phyloP scores from a whole-genome alignment of 148 eudicot genomes.

The Dianthus caryophyllus region DNA sequence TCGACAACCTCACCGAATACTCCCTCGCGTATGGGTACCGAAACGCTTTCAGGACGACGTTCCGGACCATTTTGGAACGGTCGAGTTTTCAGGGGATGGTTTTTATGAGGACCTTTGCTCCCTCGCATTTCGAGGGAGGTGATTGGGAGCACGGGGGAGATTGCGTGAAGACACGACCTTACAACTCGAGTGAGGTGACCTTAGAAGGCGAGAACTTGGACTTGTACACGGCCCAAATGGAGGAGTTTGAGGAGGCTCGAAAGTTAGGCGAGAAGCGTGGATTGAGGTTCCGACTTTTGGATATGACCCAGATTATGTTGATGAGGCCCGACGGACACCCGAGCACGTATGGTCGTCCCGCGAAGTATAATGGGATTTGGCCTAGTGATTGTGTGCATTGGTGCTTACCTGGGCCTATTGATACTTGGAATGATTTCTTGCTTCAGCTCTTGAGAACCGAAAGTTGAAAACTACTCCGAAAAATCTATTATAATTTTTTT shows the following conservation, averaged over 20 bases:
- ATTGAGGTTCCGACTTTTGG: conserved; percentile 36
- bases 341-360: conserved; percentile 50
- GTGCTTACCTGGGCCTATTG: conserved; percentile 80
- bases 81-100: conserved; percentile 39
- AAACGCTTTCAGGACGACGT: conserved; percentile 52
- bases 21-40: conserved; percentile 44
- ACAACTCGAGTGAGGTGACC: conserved; percentile 31
- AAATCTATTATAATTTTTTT: not conserved
- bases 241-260: conserved; percentile 45
- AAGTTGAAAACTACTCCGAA: not conserved
- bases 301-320: conserved; percentile 46
- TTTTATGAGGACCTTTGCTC: conserved; percentile 53
- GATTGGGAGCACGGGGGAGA: conserved; percentile 62
- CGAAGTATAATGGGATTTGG: conserved; percentile 34
- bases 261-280: conserved; percentile 35
- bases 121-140: conserved; percentile 61
- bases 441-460: conserved; percentile 45
- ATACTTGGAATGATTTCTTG: conserved; percentile 57
- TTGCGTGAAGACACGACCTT: conserved; percentile 45
- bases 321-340: conserved; percentile 77
- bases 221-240: conserved; percentile 43
- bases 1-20: conserved; percentile 34
- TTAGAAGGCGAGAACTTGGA: conserved; percentile 42
- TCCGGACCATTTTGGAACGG: conserved; percentile 42
- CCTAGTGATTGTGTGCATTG: conserved; percentile 73